Evolutionary conservation across 208 protist genomes (phyloP).

Genomic region (Trypanosoma lewisi): DNA sequence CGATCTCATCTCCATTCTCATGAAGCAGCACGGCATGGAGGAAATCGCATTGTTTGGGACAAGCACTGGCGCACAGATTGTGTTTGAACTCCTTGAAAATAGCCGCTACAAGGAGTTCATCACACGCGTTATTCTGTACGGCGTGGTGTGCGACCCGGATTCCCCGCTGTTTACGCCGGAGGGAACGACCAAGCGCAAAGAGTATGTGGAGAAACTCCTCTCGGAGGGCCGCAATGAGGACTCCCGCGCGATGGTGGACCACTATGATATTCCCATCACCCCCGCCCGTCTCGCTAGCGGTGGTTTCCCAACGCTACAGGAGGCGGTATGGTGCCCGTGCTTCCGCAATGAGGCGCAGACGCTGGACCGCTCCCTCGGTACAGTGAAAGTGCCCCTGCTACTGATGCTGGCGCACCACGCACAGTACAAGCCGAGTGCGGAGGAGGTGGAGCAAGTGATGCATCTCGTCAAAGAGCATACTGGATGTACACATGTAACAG

Average conservation of each 20-base stretch:
- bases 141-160: conserved; percentile 40
- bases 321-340: conserved; percentile 69
- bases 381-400: conserved; percentile 48
- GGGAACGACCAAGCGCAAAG: conserved; percentile 29
- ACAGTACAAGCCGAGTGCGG: conserved; percentile 39
- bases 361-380: conserved; percentile 27
- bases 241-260: conserved; percentile 32
- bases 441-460: conserved; percentile 31
- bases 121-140: conserved; percentile 68
- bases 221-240: conserved; percentile 46
- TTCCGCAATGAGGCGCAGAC: conserved; percentile 31
- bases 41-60: conserved; percentile 69
- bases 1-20: conserved; percentile 48
- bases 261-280: conserved; percentile 76
- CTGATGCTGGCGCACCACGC: conserved; percentile 57
- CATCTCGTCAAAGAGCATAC: conserved; percentile 25
- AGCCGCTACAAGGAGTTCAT: conserved; percentile 31
- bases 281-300: conserved; percentile 44
- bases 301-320: conserved; percentile 62
- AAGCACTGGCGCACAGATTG: conserved; percentile 74
- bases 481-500: conserved; percentile 38
- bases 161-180: conserved; percentile 36
- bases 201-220: conserved; percentile 34
- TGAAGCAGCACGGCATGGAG: conserved; percentile 43
- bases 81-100: conserved; percentile 49